Evolutionary conservation across 2,329 filamentous ascomycete genomes (phyloP), one percentile per base, ranked within the genome.

Genomic region (Penicillium sp.): DNA sequence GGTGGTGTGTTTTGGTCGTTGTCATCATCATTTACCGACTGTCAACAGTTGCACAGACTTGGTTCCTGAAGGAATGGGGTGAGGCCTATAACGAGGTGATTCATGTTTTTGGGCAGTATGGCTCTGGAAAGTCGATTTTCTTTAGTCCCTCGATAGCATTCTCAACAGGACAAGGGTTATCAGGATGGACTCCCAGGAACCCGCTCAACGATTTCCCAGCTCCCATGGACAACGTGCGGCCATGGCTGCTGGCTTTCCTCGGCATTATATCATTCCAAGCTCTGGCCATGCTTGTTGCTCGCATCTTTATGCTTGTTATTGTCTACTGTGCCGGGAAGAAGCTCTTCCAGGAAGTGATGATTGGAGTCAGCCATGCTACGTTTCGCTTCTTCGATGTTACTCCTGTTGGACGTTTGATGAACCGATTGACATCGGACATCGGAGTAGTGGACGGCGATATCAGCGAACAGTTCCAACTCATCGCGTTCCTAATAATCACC

Each of bases 341-440:
- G 7, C 85, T 97, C 54, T 97, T 97, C 76, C 82, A 82, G 64
- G 83, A 87, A 45, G 91, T 92, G 21, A 87, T 97, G 78, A 79
- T 84, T 1, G 86, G 85, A 56, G 91, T 97, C 54, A 90, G 90
- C 72, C 86, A 88, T 69, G 91, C 93, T 0, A 93, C 90, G 0
- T 96, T 97, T 78, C 88, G 92, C 1, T 97, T 93, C 76, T 95
- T 96, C 78, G 93, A 97, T 73, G 88, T 92, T 4, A 97, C 93
- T 0, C 93, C 93, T 0, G 89, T 96, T 0, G 93, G 93, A 0
- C 87, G 93, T 51, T 81, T 97, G 64, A 97, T 97, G 91, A 97
- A 97, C 74, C 87, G 93, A 7, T 83, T 97, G 63, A 96, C 93
- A 0, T 92, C 91, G 1, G 93, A 97, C 70, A 95, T 97, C 78